Evolutionary conservation across 257 asterid genomes (phyloP), one percentile per base, ranked within the genome.

Genomic region (Gentiana macrophylla): DNA sequence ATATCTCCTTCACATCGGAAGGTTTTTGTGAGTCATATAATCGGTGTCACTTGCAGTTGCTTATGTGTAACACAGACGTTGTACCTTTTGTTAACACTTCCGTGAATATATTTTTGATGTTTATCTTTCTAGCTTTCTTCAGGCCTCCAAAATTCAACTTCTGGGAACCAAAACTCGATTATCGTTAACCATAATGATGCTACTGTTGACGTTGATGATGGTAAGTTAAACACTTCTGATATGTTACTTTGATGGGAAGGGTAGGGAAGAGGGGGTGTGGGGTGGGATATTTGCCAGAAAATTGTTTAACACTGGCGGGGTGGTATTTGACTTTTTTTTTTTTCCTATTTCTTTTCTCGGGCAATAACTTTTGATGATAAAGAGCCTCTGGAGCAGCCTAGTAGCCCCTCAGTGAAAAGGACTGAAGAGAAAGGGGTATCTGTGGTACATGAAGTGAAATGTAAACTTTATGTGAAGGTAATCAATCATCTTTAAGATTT

Each of bases 331-430:
- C 5, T 41, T 5, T 5, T 5, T 5, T n/a, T n/a, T 15, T 5
- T 2, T 10, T 10, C 46, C 11, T 53, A 35, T 38, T 54, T 9
- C 24, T 24, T 24, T 24, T 24, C 24, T 24, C 24, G 24, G 24
- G 34, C 38, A 55, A 24, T 44, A 32, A 44, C 13, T 47, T 50
- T 38, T 32, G 63, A 75, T 71, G 55, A 62, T 59, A 62, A 80
- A 87, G 96, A 88, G 71, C 97, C 78, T 24, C 73, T 67, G 7
- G 94, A 88, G 82, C 89, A 78, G 78, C 95, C 99, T 24, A 62
- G 95, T 79, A 92, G 97, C 62, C 97, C 97, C 56, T 88, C 99
- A 45, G 83, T 92, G 70, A 81, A 81, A 75, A 92, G 77, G 72
- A 70, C 73, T 48, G 95, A 81, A 72, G 99, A 92, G 64, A 71